Percentiles rank a stretch among this genome's conserved stretches.
phyloP scores from a whole-genome alignment of 768 basidiomycete species.

The Amanita phalloides region DNA sequence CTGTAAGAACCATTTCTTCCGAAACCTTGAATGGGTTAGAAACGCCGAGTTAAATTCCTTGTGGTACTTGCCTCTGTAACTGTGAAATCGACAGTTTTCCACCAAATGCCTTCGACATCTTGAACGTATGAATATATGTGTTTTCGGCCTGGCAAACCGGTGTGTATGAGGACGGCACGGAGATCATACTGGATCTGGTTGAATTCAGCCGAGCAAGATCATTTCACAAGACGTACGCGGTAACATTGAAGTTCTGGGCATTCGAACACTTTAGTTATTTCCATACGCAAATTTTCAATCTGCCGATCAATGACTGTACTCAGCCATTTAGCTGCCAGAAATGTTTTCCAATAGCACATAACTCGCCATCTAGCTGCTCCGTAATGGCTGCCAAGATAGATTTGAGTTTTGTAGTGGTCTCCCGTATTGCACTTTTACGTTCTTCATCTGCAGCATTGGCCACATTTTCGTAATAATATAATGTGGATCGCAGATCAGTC shows the following conservation, averaged over 20 bases:
- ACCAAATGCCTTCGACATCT: slow-evolving; percentile 55
- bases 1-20: slow-evolving; percentile 59
- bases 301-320: slow-evolving; percentile 41
- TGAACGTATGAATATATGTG: slow-evolving; percentile 74
- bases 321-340: neutral
- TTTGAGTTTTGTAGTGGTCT: slow-evolving; percentile 40
- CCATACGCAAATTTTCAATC: slow-evolving; percentile 32
- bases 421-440: slow-evolving; percentile 32
- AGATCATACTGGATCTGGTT: slow-evolving; percentile 55
- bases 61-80: slow-evolving; percentile 45
- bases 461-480: slow-evolving; percentile 66
- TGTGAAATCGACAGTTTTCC: slow-evolving; percentile 66
- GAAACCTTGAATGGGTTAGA: slow-evolving; percentile 37
- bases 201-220: neutral
- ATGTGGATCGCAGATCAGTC: slow-evolving; percentile 45
- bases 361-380: slow-evolving; percentile 42
- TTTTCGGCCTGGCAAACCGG: slow-evolving; percentile 66
- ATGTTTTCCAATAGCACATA: neutral
- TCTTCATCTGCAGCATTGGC: slow-evolving; percentile 37
- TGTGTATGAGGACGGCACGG: slow-evolving; percentile 67
- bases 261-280: slow-evolving; percentile 39
- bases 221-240: slow-evolving; percentile 27
- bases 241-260: slow-evolving; percentile 54
- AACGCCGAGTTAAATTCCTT: neutral
- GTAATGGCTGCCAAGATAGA: slow-evolving; percentile 41